Evolutionary conservation across 345 rosid genomes (phyloP).

Genomic region (Garcia nutans): DNA sequence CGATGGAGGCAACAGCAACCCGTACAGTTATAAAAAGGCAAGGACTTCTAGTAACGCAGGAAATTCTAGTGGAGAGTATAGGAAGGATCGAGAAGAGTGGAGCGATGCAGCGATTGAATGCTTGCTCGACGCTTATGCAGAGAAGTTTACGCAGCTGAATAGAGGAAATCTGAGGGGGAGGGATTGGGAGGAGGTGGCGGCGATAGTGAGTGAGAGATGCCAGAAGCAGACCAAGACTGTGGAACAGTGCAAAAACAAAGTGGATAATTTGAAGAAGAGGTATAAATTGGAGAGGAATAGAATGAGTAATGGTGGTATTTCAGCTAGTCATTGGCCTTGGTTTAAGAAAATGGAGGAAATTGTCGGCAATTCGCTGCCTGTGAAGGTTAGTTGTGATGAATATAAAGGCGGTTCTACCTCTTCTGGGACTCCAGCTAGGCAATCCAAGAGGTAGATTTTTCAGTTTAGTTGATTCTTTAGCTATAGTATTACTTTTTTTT

Average conservation of each 20-base stretch:
- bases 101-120: constrained; percentile 80
- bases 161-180: constrained; percentile 86
- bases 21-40: constrained; percentile 49
- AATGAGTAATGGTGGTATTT: constrained; percentile 48
- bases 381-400: constrained; percentile 48
- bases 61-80: constrained; percentile 35
- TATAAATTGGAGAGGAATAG: constrained; percentile 82
- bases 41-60: constrained; percentile 39
- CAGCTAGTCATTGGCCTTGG: constrained; percentile 86
- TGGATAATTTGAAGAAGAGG: constrained; percentile 88
- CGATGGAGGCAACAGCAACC: constrained; percentile 46
- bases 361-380: constrained; percentile 48
- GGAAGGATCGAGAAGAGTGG: constrained; percentile 97
- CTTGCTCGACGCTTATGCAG: constrained; percentile 74
- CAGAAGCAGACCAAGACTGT: constrained; percentile 63
- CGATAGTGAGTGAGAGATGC: constrained; percentile 57
- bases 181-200: constrained; percentile 96
- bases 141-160: constrained; percentile 73
- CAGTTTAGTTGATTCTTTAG: neutral
- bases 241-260: constrained; percentile 86
- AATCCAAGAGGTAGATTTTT: constrained; percentile 50
- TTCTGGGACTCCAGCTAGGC: constrained; percentile 43
- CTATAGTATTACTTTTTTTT: neutral
- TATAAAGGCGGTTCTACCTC: constrained; percentile 47
- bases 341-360: constrained; percentile 83